Evolutionary conservation across 1,139 yeast species (phyloP), one percentile per base, ranked within the genome.

Genomic region (Suzukiozyma palmioleophila): DNA sequence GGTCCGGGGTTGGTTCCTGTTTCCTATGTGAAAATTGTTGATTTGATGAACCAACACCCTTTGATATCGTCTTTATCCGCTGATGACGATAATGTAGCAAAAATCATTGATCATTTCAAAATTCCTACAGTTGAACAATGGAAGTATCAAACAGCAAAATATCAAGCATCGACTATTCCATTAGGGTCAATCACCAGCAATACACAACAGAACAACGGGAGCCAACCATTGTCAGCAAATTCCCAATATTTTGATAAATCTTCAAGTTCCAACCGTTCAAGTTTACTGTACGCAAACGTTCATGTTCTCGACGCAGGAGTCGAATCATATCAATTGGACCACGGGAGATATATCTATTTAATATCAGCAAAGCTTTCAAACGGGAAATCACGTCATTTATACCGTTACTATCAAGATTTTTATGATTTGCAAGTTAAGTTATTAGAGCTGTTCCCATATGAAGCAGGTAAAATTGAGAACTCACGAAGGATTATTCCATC

Each of bases 1-100:
- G 98, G 97, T 0, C 97, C 97, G 0, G 98, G 98, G 1, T 71
- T 92, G 42, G 95, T 92, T 10, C 98, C 98, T 0, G 94, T 87
- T 3, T 79, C 88, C 22, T 92, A 86, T 56, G 95, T 92, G 26
- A 86, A 87, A 54, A 77, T 92, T 35, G 79, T 92, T 32, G 96
- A 92, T 58, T 75, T 89, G 43, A 69, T 81, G 28, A 64, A 67
- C 39, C 66, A 72, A 1, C 36, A 42, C n/a, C 47, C 45, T 37
- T 34, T 37, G 7, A 35, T 53, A 12, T 16, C 36, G 11, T 69
- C 86, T 1, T 39, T 47, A 11, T 44, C 43, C 28, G 47, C 46
- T 7, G 40, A 49, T 13, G 52, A 54, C 32, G 62, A 61, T n/a
- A 68, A 65, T 42, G 51, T 67, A 18, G 56, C 52, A 8, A 56